Evolutionary conservation across 371 early-diverging fungal genomes (phyloP), one percentile per base, ranked within the genome.

Genomic region (Dinochytrium kinnereticum): DNA sequence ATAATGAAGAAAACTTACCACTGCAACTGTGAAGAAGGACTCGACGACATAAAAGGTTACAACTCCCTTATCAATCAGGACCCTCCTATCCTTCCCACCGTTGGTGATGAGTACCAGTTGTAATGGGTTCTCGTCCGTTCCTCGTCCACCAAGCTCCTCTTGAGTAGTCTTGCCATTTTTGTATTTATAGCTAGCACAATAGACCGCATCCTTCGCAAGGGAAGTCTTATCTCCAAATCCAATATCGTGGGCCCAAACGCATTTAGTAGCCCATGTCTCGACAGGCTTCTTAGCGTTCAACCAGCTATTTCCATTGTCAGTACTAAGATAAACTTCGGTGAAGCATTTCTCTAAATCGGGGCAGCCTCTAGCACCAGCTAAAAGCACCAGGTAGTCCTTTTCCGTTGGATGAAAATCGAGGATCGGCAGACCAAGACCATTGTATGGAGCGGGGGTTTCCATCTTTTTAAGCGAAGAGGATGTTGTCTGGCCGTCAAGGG

Each of bases 381-480:
- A 68, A 75, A 87, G 97, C 31, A 96, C 84, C 28, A 94, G 78
- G 88, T 94, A 95, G 38, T 92, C 93, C 1, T 89, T 80, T 40
- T 93, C 86, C 0, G 76, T 76, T 7, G 95, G 92, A 75, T 98
- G 97, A 90, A 95, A 96, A 49, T 86, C 90, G 76, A 96, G 80
- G 30, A 85, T 77, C 31, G 85, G 85, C 33, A 88, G 78, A 19
- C 84, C 78, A 2, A 89, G 79, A 7, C 84, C 80, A 68, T 89
- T 93, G 26, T 95, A 91, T 0, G 80, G 59, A 1, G 84, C 72
- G 13, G 94, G 95, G 0, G 88, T 75, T 0, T 79, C 80, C 49
- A 96, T 72, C 31, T 73, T 57, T 26, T 87, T 85, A 69, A 91
- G n/a, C 88, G 40, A 84, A 88, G 73, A 69, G n/a, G 34, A 49